Base-by-base conservation (phyloP, 441 rosid species). In the Pelargonium citronellum region DNA sequence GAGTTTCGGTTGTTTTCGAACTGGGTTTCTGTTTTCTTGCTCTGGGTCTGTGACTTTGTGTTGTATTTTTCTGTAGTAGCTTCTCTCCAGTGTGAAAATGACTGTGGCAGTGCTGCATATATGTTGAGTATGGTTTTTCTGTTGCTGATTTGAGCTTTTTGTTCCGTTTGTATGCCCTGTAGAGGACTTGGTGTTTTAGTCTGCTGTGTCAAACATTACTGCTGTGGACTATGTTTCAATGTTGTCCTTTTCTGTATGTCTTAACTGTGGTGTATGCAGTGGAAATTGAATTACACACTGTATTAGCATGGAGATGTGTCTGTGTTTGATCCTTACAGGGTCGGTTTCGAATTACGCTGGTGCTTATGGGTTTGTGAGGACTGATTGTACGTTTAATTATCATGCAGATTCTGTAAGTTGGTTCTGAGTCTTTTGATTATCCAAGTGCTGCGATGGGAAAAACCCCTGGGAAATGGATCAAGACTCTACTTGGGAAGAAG, bases 381-480 rank as follows among this genome's bases (percentile, higher is more conserved):
- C 2, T 64, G 22, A 34, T 70, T 67, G 64, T n/a, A n/a, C n/a
- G n/a, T 41, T 44, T 67, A 60, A 68, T 12, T 22, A 12, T 58
- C 12, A 17, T 20, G 72, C 64, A 80, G 80, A 67, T 80, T 78
- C 55, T 72, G 20, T 39, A 57, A 69, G 65, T 60, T 51, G 67
- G 5, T 24, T 73, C 37, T 64, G 71, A 70, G 58, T 58, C 39
- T 22, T 73, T 65, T 67, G 12, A 13, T 44, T 44, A 72, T 64
- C 17, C 67, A 4, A 12, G 43, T 46, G 65, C 61, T 6, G 55
- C 64, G 30, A 93, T 93, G 98, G 92, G 98, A 46, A 88, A 82
- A 79, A 83, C 87, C 11, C 89, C 90, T 34, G 89, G 84, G 72
- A 88, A 86, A 84, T 88, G 98, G 97, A 78, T 93, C 76, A 93